Evolutionary conservation across 768 basidiomycete species (phyloP).

Genomic region (Russula vinacea): DNA sequence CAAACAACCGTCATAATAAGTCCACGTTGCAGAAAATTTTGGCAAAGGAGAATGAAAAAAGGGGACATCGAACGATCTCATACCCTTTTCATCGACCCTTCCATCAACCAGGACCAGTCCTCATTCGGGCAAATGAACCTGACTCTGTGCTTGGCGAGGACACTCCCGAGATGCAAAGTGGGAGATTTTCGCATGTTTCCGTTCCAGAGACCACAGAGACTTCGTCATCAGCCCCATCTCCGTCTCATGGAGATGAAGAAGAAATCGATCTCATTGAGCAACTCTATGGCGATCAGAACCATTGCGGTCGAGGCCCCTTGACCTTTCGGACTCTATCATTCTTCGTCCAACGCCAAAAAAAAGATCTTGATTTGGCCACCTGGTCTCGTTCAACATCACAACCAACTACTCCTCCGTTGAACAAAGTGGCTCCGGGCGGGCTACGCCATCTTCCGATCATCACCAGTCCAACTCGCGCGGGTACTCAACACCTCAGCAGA

Average conservation of each 20-base stretch:
- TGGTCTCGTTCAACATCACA: conserved; percentile 64
- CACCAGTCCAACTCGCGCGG: conserved; percentile 18
- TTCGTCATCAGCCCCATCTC: conserved; percentile 19
- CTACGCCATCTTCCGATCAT: background rate
- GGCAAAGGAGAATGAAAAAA: conserved; percentile 58
- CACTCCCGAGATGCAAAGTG: conserved; percentile 28
- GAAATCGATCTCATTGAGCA: conserved; percentile 98
- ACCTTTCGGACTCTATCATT: conserved; percentile 81
- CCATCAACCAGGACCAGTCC: conserved; percentile 9
- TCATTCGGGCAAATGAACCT: conserved; percentile 24
- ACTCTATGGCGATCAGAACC: conserved; percentile 78
- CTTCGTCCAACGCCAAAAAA: conserved; percentile 81
- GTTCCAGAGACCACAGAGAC: background rate
- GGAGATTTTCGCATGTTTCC: conserved; percentile 2
- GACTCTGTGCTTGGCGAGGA: conserved; percentile 34
- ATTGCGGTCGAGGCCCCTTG: conserved; percentile 63
- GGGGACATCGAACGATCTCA: conserved; percentile 56
- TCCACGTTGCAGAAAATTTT: conserved; percentile 80
- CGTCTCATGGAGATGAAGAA: conserved; percentile 54
- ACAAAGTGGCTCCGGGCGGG: background rate
- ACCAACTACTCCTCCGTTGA: conserved; percentile 49
- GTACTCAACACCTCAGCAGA: conserved; percentile 19
- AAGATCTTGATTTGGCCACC: conserved; percentile 77
- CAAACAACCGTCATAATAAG: conserved; percentile 74
- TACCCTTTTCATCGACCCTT: conserved; percentile 32